These are phyloP conservation scores for Catharanthus roseus DNA, from an alignment of 257 asterid species.

Conservation along the genomic window DNA sequence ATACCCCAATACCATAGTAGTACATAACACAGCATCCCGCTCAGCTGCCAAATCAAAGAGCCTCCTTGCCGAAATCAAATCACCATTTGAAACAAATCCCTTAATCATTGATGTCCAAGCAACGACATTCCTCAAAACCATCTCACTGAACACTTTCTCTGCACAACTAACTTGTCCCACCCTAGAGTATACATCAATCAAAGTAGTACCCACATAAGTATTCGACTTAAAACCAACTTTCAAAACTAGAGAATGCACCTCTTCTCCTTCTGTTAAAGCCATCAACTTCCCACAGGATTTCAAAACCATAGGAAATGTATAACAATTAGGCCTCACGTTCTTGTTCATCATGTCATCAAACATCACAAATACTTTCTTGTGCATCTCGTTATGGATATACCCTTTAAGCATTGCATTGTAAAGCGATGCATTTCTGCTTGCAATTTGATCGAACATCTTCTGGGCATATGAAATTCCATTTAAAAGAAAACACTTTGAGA, in stretches of 20 bases:
- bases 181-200: conserved; percentile 65
- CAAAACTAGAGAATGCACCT: conserved; percentile 43
- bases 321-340: conserved; percentile 55
- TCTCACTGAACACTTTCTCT: conserved; percentile 56
- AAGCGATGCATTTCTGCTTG: conserved; percentile 43
- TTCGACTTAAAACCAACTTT: conserved; percentile 22
- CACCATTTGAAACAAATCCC: conserved; percentile 48
- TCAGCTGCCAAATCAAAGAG: conserved; percentile 78
- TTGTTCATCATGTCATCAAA: conserved; percentile 57
- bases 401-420: conserved; percentile 79
- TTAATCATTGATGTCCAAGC: conserved; percentile 81
- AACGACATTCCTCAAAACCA: conserved; percentile 75
- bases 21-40: conserved; percentile 74
- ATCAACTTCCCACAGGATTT: conserved; percentile 55
- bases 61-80: conserved; percentile 55
- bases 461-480: conserved; percentile 34
- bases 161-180: conserved; percentile 37
- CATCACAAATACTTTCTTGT: conserved; percentile 32
- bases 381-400: conserved; percentile 45
- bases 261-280: conserved; percentile 57
- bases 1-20: conserved; percentile 54
- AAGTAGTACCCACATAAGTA: conserved; percentile 43
- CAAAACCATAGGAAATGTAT: conserved; percentile 62
- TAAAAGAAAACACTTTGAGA: conserved; percentile 40
- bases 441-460: conserved; percentile 58